Evolutionary conservation across 2,329 filamentous ascomycete species (phyloP).

Genomic region (Mycosphaerelloides madeirae): DNA sequence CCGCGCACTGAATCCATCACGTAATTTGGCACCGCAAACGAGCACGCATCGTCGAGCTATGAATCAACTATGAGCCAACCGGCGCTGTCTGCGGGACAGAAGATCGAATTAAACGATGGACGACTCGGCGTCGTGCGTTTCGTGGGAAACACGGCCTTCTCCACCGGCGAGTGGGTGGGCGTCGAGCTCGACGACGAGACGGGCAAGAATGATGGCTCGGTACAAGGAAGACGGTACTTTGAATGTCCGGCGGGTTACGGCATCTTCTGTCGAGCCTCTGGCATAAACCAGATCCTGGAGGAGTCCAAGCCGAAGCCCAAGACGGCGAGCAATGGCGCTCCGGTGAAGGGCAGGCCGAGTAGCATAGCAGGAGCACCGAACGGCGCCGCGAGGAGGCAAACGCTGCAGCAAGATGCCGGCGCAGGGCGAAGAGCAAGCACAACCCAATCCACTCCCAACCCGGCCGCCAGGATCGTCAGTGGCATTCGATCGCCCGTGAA

Average conservation of each 20-base stretch:
- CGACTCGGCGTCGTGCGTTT: constrained; percentile 75
- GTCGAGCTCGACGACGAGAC: constrained; percentile 76
- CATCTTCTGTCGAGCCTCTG: constrained; percentile 80
- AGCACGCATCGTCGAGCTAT: neutral
- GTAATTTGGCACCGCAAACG: too few relatives aligned
- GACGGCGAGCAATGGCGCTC: constrained; percentile 25
- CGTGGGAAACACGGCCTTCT: constrained; percentile 73
- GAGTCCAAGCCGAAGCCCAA: constrained; percentile 21
- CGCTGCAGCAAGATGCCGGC: constrained; percentile 14
- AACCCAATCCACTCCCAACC: constrained; percentile 68
- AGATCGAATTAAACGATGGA: constrained; percentile 73
- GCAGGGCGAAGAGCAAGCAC: constrained; percentile 27
- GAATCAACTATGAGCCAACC: constrained; percentile 27
- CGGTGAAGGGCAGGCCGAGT: constrained; percentile 39
- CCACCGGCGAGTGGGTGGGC: constrained; percentile 80
- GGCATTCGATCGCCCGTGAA: constrained; percentile 67
- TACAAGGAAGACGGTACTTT: constrained; percentile 84
- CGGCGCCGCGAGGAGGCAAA: constrained; percentile 25
- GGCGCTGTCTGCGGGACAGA: constrained; percentile 56
- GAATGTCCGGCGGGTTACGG: constrained; percentile 65
- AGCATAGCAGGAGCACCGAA: constrained; percentile 33
- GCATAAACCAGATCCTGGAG: constrained; percentile 52
- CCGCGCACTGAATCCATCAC: too few relatives aligned
- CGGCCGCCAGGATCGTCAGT: constrained; percentile 54
- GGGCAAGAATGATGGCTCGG: constrained; percentile 92